These are phyloP conservation scores for Magnaporthiopsis rhizophila DNA, from an alignment of 2,329 filamentous ascomycete species.

Conservation along the genomic window DNA sequence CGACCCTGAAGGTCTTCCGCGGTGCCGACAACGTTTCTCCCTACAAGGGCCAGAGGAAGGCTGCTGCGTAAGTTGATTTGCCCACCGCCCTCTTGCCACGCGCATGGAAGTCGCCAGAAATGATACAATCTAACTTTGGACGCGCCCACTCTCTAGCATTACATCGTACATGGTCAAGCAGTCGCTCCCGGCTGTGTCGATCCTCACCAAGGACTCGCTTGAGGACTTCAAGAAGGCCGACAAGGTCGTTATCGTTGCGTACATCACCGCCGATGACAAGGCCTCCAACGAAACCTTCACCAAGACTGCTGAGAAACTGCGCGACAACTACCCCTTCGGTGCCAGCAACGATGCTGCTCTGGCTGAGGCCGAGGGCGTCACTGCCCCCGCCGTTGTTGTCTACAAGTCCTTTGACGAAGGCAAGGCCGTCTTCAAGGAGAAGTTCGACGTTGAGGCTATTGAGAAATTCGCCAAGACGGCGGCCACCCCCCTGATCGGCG, in stretches of 20 bases:
- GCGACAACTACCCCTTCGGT: conserved; percentile 90
- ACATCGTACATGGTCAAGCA: conserved; percentile 97
- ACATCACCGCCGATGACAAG: conserved; percentile 75
- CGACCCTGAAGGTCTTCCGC: conserved; percentile 98
- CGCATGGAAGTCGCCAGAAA: neutral
- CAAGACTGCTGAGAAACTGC: conserved; percentile 63
- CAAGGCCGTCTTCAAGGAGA: conserved; percentile 74
- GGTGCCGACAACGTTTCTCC: conserved; percentile 72
- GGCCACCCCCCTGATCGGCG: conserved; percentile 84
- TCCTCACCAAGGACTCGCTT: conserved; percentile 70
- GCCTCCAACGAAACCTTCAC: conserved; percentile 78
- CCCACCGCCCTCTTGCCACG: neutral
- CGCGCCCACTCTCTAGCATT: conserved; percentile 34
- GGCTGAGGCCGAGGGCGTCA: conserved; percentile 84
- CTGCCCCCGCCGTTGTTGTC: conserved; percentile 77
- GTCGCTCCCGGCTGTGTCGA: conserved; percentile 83
- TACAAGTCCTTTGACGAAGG: conserved; percentile 99
- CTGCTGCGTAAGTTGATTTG: conserved; percentile 51
- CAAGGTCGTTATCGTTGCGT: conserved; percentile 91
- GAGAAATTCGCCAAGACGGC: conserved; percentile 75
- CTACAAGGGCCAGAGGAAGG: conserved; percentile 86
- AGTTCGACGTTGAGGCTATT: conserved; percentile 75
- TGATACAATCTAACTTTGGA: neutral
- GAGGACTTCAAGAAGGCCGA: conserved; percentile 97
- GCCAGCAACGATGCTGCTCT: conserved; percentile 74